These are phyloP conservation scores for Canavalia gladiata DNA, from an alignment of 306 rosid species.

Conservation along the genomic window DNA sequence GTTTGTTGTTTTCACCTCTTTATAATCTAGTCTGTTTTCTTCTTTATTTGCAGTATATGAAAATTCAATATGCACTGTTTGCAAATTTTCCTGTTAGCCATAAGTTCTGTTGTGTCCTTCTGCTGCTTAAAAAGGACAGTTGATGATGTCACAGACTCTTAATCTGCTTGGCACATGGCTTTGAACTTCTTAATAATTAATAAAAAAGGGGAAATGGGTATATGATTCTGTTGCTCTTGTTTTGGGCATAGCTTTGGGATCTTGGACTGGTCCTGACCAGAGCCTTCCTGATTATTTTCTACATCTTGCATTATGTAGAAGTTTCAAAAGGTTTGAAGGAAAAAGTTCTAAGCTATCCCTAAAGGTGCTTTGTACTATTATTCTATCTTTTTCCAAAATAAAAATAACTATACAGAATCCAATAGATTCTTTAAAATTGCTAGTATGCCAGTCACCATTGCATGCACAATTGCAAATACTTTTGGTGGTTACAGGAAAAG, in stretches of 20 bases:
- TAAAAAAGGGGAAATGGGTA: neutral
- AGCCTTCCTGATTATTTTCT: constrained; percentile 2
- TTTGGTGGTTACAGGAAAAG: constrained; percentile 17
- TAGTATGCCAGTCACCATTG: neutral
- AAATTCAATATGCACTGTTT: neutral
- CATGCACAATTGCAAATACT: neutral
- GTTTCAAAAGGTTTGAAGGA: constrained; percentile 11
- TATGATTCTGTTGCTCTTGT: constrained; percentile 18
- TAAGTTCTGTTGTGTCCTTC: constrained; percentile 4
- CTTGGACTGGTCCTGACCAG: neutral
- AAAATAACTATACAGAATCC: neutral
- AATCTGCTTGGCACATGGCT: neutral
- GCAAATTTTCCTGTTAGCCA: constrained; percentile 17
- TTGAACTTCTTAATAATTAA: neutral
- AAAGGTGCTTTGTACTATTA: constrained; percentile 3
- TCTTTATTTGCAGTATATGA: neutral
- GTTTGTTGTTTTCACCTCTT: constrained; percentile 11
- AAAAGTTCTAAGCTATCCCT: neutral
- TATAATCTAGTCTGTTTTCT: neutral
- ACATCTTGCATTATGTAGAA: constrained; percentile 27
- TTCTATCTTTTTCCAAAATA: neutral
- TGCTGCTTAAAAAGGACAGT: constrained; percentile 5
- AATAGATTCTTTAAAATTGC: neutral
- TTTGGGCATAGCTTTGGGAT: constrained; percentile 16
- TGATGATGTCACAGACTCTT: neutral